Evolutionary conservation across 768 basidiomycete species (phyloP), one percentile per base, ranked within the genome.

Genomic region (Suillus ampliporus): DNA sequence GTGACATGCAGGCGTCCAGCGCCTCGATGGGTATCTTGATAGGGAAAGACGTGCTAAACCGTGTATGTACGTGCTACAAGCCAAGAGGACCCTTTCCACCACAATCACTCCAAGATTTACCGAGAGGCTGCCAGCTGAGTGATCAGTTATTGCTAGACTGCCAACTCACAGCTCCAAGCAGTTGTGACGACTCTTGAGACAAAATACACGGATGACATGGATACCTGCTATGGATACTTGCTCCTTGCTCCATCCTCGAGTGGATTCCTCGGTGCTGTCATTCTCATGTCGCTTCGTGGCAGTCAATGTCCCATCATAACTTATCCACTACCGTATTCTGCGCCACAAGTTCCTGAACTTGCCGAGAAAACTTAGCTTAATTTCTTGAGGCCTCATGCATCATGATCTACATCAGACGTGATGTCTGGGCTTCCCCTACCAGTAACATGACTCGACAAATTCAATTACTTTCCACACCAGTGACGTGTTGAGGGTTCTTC

Each of bases 101-200:
- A 31, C 17, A 48, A 26, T 48, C 15, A 5, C 46, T 26, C 46
- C 26, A 50, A 28, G 26, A 50, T 28, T 31, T 34, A 19, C 31
- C 17, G n/a, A 31, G 19, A 14, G n/a, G 1, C n/a, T n/a, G 50
- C 19, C 50, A 13, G 17, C n/a, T n/a, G n/a, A n/a, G n/a, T n/a
- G n/a, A n/a, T 37, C 14, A 35, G 9, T 19, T 31, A 10, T 14
- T 23, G 5, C 34, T 4, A n/a, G 19, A 34, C 8, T 47, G 23
- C 15, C n/a, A 52, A 52, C 51, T 53, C 44, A 23, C 44, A 21
- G n/a, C 43, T 46, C 44, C 21, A n/a, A 54, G 35, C 8, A 53
- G 52, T 9, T 23, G 53, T 19, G 17, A 31, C 9, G 19, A 47
- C 4, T 44, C 21, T 23, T 8, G 47, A 26, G 4, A 28, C 17